Evolutionary conservation across 768 basidiomycete genomes (phyloP).

Genomic region (Filobasidium floriforme): DNA sequence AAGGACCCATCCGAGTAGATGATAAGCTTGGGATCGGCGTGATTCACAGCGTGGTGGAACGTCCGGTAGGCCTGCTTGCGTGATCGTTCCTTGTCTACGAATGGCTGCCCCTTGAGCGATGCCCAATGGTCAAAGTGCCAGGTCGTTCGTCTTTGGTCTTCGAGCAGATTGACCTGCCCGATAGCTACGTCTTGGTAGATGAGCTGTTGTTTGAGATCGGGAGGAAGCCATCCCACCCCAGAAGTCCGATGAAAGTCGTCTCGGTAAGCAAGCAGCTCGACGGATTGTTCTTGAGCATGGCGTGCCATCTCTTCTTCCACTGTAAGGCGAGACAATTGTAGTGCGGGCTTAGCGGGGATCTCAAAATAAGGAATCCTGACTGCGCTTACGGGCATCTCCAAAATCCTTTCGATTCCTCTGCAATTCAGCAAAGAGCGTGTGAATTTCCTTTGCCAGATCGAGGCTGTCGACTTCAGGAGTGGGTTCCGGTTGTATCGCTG

Average conservation of each 20-base stretch:
- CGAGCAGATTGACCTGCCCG: constrained; percentile 1
- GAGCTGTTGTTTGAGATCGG: neutral
- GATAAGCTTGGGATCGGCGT: neutral
- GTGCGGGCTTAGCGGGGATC: neutral
- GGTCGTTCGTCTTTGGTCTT: neutral
- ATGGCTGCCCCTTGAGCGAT: neutral
- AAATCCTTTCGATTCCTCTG: neutral
- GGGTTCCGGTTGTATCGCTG: neutral
- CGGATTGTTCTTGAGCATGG: neutral
- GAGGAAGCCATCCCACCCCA: neutral
- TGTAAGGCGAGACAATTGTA: neutral
- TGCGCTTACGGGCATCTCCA: constrained; percentile 2
- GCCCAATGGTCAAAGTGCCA: constrained; percentile 6
- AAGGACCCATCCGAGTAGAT: constrained; percentile 5
- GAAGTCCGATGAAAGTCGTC: neutral
- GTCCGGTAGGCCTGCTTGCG: neutral
- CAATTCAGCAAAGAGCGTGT: neutral
- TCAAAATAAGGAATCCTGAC: neutral
- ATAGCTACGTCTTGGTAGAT: constrained; percentile 4
- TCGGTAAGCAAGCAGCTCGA: constrained; percentile 4
- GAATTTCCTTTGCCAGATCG: neutral
- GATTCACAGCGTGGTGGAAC: neutral
- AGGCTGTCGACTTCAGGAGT: neutral
- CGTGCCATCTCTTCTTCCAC: constrained; percentile 7
- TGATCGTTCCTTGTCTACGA: neutral